Percentiles rank a stretch among this genome's conserved stretches.
phyloP scores from a whole-genome alignment of 2,329 filamentous ascomycete species.

The Sarocladium strictum region DNA sequence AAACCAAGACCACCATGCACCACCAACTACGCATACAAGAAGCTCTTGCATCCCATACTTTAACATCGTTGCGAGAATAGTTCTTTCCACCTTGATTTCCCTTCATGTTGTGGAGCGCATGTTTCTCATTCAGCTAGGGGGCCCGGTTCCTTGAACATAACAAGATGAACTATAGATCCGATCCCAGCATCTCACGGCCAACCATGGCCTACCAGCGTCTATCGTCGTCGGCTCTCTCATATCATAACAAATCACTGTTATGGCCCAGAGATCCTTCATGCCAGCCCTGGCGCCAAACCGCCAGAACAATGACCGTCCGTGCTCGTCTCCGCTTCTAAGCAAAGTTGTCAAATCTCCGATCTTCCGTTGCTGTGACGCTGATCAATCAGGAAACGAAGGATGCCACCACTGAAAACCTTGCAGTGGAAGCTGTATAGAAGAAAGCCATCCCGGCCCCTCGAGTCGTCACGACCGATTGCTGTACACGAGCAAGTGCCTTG shows the following conservation, averaged over 20 bases:
- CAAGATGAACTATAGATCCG: neutral
- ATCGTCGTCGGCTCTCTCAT: neutral
- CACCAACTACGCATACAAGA: too few species aligned
- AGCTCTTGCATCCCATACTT: neutral
- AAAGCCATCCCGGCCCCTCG: neutral
- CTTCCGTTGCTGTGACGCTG: neutral
- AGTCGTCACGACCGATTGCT: too few species aligned
- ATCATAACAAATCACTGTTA: neutral
- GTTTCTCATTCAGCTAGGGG: neutral
- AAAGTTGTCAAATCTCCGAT: neutral
- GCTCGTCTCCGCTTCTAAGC: neutral
- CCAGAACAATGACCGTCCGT: neutral
- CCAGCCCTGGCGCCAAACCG: neutral
- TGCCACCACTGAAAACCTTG: neutral
- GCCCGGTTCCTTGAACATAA: neutral
- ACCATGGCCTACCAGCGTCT: neutral
- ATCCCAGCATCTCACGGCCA: neutral
- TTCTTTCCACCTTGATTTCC: neutral
- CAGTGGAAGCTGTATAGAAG: conserved; percentile 1
- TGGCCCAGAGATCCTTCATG: neutral
- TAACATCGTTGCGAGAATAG: neutral
- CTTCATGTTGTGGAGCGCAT: neutral
- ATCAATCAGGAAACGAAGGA: conserved; percentile 1
- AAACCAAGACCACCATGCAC: too few species aligned
- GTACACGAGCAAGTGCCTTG: too few species aligned